Conservation (phyloP, 495 filamentous ascomycete genomes). For the Penicillium pancosmium region DNA sequence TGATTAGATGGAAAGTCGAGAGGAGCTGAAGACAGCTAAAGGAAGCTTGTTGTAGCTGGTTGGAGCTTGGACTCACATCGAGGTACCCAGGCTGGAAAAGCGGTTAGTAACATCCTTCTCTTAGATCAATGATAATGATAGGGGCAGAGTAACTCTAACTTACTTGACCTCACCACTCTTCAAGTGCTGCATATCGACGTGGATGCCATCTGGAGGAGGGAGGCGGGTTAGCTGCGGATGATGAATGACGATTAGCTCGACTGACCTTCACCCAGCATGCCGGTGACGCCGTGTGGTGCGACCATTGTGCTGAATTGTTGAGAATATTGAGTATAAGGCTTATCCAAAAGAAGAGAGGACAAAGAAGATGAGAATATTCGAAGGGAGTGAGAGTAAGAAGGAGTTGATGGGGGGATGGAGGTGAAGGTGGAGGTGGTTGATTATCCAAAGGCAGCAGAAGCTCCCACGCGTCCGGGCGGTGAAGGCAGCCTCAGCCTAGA, state of each 20-base stretch:
- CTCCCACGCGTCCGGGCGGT: constrained; percentile 48
- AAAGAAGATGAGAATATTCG: constrained; percentile 7
- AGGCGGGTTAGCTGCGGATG: constrained; percentile 27
- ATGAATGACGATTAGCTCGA: constrained; percentile 27
- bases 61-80: constrained; percentile 72
- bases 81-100: constrained; percentile 79
- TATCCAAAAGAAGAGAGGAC: constrained; percentile 2
- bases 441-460: constrained; percentile 43
- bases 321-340: not conserved
- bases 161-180: constrained; percentile 93
- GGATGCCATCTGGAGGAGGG: constrained; percentile 81
- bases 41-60: constrained; percentile 12
- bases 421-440: constrained; percentile 29
- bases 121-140: not conserved
- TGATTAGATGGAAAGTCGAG: constrained; percentile 9
- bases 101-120: constrained; percentile 30
- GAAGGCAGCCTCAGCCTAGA: constrained; percentile 24
- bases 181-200: constrained; percentile 94
- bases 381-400: constrained; percentile 13
- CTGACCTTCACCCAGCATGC: constrained; percentile 73
- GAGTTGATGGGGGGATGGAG: constrained; percentile 16
- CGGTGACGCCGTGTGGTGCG: constrained; percentile 56
- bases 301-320: constrained; percentile 36
- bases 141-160: constrained; percentile 30
- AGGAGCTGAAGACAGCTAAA: constrained; percentile 2